Conservation (phyloP, 306 rosid genomes). For the Quercus aquifolioides region DNA sequence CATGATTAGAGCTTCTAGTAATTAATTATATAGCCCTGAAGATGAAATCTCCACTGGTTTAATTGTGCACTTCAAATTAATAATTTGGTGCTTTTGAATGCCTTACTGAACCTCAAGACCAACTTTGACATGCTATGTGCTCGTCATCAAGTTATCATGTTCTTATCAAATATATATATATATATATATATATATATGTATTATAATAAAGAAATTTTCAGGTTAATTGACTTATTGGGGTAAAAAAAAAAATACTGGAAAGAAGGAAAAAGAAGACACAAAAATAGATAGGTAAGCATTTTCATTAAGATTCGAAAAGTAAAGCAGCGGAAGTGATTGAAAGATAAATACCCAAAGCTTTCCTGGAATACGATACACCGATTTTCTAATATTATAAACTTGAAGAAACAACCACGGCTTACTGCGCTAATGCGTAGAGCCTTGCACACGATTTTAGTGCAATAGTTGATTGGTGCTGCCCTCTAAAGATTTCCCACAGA, state of each 20-base stretch:
- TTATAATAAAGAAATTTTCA: background rate
- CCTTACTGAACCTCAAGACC: background rate
- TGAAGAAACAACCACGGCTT: background rate
- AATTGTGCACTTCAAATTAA: background rate
- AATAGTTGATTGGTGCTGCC: constrained; percentile 15
- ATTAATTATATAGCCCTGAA: too few relatives aligned
- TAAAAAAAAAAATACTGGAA: background rate
- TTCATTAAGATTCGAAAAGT: background rate
- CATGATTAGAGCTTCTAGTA: too few relatives aligned
- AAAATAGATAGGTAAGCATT: background rate
- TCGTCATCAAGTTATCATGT: background rate
- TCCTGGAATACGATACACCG: background rate
- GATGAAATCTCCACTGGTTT: background rate
- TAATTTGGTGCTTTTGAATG: background rate
- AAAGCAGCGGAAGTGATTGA: background rate
- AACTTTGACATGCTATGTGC: background rate
- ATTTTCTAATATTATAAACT: background rate
- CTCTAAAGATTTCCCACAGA: constrained; percentile 21
- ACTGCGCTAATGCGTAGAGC: background rate
- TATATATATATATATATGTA: too few relatives aligned
- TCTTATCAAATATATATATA: too few relatives aligned
- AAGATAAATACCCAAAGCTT: background rate
- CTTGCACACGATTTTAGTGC: background rate
- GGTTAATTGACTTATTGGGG: background rate
- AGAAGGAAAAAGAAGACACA: background rate